Evolutionary conservation across 2,329 filamentous ascomycete species (phyloP).

Genomic region (Monilinia polystroma): DNA sequence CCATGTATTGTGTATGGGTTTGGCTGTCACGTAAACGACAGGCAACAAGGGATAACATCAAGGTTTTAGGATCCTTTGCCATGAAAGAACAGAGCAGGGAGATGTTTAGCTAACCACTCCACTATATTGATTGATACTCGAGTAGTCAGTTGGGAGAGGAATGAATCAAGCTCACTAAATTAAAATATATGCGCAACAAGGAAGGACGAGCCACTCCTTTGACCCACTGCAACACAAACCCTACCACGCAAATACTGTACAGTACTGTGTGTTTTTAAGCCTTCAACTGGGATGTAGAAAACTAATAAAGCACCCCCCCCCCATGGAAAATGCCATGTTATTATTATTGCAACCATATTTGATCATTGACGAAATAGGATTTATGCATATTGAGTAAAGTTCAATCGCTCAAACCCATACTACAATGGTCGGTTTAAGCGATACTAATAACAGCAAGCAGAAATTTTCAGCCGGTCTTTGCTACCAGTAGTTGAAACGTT

Average conservation of each 20-base stretch:
- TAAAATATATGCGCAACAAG: constrained; percentile 2
- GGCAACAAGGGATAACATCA: not conserved
- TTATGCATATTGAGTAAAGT: not conserved
- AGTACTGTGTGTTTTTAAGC: not conserved
- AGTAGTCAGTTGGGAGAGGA: not conserved
- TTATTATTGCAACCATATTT: not conserved
- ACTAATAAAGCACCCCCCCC: not conserved
- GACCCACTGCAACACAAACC: not conserved
- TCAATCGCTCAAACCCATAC: not conserved
- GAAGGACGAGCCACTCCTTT: not conserved
- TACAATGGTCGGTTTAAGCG: not conserved
- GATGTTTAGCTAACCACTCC: not conserved
- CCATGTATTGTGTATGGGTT: not conserved
- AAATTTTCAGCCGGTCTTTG: not conserved
- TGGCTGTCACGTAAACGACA: not conserved
- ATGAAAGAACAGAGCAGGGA: not conserved
- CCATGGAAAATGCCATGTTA: not conserved
- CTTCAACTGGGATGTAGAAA: not conserved
- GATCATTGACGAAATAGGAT: not conserved
- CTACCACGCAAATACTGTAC: not conserved
- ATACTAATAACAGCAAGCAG: not conserved
- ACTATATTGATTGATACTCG: not conserved
- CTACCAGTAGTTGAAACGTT: not conserved
- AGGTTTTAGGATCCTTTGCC: not conserved
- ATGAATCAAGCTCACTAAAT: not conserved